These are phyloP conservation scores for Mycena olivaceomarginata DNA, from an alignment of 768 basidiomycete species.

Conservation along the genomic window DNA sequence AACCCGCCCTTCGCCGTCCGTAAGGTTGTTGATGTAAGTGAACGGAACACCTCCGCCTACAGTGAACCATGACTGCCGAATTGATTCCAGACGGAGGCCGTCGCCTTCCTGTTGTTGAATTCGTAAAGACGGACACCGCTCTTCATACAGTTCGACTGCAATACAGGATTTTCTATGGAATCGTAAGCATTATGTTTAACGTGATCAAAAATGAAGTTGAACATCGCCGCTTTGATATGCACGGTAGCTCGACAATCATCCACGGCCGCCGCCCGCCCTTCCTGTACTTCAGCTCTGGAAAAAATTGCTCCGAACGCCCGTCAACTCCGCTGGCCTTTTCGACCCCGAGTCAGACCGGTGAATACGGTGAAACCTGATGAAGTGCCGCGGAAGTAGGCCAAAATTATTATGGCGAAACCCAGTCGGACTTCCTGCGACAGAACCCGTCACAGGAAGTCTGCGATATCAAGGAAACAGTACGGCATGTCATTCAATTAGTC, in stretches of 20 bases:
- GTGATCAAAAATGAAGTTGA: too few species aligned
- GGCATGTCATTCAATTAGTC: not conserved
- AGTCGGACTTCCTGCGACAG: too few species aligned
- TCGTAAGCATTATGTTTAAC: not conserved
- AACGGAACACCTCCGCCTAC: too few species aligned
- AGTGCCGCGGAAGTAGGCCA: not conserved
- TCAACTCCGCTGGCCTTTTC: not conserved
- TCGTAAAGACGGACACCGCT: not conserved
- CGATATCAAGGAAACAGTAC: not conserved
- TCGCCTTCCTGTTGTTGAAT: not conserved
- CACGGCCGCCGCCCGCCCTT: not conserved
- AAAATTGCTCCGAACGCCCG: not conserved
- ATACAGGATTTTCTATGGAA: not conserved
- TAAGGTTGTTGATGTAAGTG: too few species aligned
- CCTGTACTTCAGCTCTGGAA: not conserved
- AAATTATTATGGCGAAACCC: not conserved
- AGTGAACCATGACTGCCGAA: too few species aligned
- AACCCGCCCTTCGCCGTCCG: not conserved
- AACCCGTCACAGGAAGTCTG: too few species aligned
- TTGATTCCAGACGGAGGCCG: too few species aligned
- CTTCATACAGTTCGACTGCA: not conserved
- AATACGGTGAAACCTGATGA: not conserved
- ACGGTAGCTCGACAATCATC: slow-evolving; percentile 18
- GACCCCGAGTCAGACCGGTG: too few species aligned
- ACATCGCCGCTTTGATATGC: not conserved